These are phyloP conservation scores for Paraconiothyrium brasiliense DNA, from an alignment of 2,329 filamentous ascomycete genomes.

Conservation along the genomic window DNA sequence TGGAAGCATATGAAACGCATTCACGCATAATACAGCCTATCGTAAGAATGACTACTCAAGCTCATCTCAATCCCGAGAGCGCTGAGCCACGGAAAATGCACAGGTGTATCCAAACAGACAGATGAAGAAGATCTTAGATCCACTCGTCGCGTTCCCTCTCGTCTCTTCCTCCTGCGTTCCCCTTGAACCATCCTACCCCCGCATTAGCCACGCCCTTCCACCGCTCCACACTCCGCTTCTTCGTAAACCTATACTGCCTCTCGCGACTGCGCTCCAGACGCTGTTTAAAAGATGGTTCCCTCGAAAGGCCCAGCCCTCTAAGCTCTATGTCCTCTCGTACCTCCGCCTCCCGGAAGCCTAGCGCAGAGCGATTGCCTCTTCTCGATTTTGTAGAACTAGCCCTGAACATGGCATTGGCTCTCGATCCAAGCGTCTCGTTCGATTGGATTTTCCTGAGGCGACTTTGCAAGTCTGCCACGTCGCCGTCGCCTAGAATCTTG, in stretches of 20 bases:
- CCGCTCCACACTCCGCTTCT: constrained; percentile 44
- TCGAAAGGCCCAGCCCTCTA: constrained; percentile 33
- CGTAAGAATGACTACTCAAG: background rate
- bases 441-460: constrained; percentile 42
- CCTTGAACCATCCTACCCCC: constrained; percentile 48
- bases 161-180: constrained; percentile 36
- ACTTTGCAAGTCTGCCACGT: constrained; percentile 41
- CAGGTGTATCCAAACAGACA: background rate
- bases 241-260: constrained; percentile 43
- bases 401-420: constrained; percentile 27
- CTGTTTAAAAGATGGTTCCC: constrained; percentile 41
- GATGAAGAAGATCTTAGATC: constrained; percentile 29
- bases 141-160: constrained; percentile 39
- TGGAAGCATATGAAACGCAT: too few relatives aligned
- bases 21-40: background rate
- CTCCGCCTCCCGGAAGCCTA: constrained; percentile 50
- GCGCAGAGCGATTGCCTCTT: constrained; percentile 33
- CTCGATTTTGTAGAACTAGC: constrained; percentile 35
- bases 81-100: background rate
- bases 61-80: background rate
- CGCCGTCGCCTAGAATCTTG: constrained; percentile 40
- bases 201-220: constrained; percentile 47
- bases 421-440: constrained; percentile 41
- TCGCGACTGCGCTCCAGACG: constrained; percentile 44
- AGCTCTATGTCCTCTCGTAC: constrained; percentile 49